phyloP scores from a whole-genome alignment of 2,329 filamentous ascomycete species.

The Aspergillus sp. region DNA sequence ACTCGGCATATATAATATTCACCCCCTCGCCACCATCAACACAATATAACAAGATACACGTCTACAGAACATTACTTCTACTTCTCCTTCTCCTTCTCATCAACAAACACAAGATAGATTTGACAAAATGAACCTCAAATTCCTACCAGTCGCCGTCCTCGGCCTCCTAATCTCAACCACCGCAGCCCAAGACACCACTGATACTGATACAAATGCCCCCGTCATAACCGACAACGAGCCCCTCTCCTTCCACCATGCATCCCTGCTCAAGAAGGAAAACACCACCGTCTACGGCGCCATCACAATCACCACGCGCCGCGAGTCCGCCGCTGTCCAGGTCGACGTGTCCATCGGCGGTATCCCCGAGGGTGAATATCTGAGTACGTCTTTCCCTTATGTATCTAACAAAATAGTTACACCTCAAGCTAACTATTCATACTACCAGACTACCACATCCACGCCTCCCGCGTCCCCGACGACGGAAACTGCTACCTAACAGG shows the following conservation, averaged over 20 bases:
- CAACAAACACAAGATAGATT: background rate
- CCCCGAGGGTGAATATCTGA: constrained; percentile 56
- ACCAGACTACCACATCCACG: constrained; percentile 70
- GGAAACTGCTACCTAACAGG: constrained; percentile 71
- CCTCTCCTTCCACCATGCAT: constrained; percentile 55
- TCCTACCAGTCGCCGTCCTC: background rate
- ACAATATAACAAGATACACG: too few species aligned
- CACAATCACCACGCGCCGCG: constrained; percentile 38
- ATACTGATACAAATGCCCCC: constrained; percentile 31
- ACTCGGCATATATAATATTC: too few species aligned
- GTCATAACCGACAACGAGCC: constrained; percentile 57
- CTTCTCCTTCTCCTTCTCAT: background rate
- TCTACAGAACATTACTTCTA: too few species aligned
- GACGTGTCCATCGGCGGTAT: constrained; percentile 61
- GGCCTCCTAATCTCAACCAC: constrained; percentile 10
- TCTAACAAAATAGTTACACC: too few species aligned
- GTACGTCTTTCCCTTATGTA: constrained; percentile 43
- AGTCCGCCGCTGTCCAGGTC: constrained; percentile 49
- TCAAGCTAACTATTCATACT: too few species aligned
- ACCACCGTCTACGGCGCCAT: constrained; percentile 58
- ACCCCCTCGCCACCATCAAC: too few species aligned
- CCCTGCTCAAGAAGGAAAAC: constrained; percentile 55
- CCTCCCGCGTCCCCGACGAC: constrained; percentile 58
- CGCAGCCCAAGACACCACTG: constrained; percentile 19
- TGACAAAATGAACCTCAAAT: background rate